These are phyloP conservation scores for Westerdykella aurantiaca DNA, from an alignment of 2,329 filamentous ascomycete genomes.

Conservation along the genomic window DNA sequence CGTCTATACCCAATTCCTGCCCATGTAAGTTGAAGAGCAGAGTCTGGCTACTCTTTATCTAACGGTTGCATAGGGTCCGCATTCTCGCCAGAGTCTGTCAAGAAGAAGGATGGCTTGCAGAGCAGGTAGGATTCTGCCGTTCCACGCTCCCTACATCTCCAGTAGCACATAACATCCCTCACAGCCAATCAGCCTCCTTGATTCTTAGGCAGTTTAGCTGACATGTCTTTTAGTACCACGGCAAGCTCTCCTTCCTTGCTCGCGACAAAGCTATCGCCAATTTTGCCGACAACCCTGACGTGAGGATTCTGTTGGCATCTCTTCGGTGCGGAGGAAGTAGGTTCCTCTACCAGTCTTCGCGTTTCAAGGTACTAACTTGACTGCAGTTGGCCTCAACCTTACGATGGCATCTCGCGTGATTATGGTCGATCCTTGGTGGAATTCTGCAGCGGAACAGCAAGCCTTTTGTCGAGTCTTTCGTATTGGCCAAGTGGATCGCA, in stretches of 20 bases:
- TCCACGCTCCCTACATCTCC: neutral
- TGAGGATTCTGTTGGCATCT: slow-evolving; percentile 50
- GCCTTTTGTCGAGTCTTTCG: slow-evolving; percentile 59
- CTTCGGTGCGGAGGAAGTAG: slow-evolving; percentile 51
- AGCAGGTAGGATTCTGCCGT: slow-evolving; percentile 28
- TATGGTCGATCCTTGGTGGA: slow-evolving; percentile 54
- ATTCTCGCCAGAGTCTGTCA: slow-evolving; percentile 49
- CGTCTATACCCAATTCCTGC: slow-evolving; percentile 55
- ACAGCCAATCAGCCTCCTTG: neutral
- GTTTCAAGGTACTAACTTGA: neutral
- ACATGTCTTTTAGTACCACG: slow-evolving; percentile 39
- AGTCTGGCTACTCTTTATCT: slow-evolving; percentile 1
- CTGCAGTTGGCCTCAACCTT: slow-evolving; percentile 50
- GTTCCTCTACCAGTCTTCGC: slow-evolving; percentile 3
- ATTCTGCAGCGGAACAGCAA: slow-evolving; percentile 56
- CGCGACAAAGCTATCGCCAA: slow-evolving; percentile 44
- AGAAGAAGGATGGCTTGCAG: slow-evolving; percentile 44
- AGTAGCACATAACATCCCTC: neutral
- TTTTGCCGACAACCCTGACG: slow-evolving; percentile 41
- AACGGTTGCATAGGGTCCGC: slow-evolving; percentile 29
- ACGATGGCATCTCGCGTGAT: slow-evolving; percentile 51
- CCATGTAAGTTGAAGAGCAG: slow-evolving; percentile 32
- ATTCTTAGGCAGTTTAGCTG: neutral
- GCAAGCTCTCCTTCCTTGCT: slow-evolving; percentile 41
- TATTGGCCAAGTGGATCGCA: slow-evolving; percentile 58